Conservation (phyloP, 225 moss, liverwort and hornwort genomes). For the Neckera pumila region DNA sequence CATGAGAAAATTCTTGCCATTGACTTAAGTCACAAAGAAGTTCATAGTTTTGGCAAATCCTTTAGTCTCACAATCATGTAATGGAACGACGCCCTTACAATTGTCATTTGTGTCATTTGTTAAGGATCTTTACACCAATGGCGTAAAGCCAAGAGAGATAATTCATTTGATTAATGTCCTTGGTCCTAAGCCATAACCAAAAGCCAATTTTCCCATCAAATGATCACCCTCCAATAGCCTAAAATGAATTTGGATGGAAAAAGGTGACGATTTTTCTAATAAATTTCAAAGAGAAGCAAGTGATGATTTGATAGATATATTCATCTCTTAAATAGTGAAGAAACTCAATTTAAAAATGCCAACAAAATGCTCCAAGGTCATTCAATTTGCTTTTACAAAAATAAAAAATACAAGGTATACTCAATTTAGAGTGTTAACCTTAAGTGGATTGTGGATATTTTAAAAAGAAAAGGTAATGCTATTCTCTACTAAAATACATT, state of each 20-base stretch:
- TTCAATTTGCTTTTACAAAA: neutral
- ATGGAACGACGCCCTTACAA: fast-evolving
- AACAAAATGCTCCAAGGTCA: neutral
- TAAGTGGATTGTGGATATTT: neutral
- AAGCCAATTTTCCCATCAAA: fast-evolving
- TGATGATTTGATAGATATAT: fast-evolving
- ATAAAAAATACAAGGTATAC: fast-evolving
- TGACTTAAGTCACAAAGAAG: neutral
- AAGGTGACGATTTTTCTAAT: no score
- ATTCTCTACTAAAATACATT: neutral
- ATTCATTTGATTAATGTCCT: neutral
- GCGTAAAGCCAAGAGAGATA: fast-evolving
- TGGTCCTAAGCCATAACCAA: fast-evolving
- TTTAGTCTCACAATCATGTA: fast-evolving
- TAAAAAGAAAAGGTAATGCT: fast-evolving
- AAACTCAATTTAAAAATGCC: neutral
- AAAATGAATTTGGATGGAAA: neutral
- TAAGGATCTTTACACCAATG: neutral
- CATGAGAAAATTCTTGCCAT: neutral
- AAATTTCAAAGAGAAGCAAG: neutral
- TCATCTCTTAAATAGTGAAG: fast-evolving
- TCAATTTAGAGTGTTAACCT: neutral
- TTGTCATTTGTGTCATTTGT: neutral
- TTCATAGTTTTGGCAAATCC: neutral
- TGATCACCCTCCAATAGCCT: neutral